phyloP scores from a whole-genome alignment of 192 early-diverging fungal genomes.

The Spizellomyces punctatus region DNA sequence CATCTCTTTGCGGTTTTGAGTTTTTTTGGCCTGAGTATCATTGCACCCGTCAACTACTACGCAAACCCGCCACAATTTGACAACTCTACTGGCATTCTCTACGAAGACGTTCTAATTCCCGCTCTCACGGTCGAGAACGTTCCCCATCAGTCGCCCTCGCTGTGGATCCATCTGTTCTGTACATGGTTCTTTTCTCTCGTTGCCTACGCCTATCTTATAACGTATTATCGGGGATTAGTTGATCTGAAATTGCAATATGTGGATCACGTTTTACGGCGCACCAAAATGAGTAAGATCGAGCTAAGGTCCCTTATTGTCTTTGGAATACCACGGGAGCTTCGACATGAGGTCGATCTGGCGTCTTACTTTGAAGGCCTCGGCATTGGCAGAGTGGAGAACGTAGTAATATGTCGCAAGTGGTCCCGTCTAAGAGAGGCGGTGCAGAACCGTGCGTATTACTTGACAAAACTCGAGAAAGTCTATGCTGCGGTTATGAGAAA shows the following conservation, averaged over 20 bases:
- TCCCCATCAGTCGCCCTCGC: conserved; percentile 36
- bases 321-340: conserved; percentile 53
- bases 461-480: conserved; percentile 47
- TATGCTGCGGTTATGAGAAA: conserved; percentile 34
- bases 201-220: conserved; percentile 47
- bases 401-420: conserved; percentile 60
- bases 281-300: conserved; percentile 54
- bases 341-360: conserved; percentile 55
- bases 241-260: conserved; percentile 48
- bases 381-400: conserved; percentile 56
- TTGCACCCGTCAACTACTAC: conserved; percentile 57
- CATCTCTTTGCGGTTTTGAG: conserved; percentile 44
- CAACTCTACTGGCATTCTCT: conserved; percentile 34
- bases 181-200: conserved; percentile 57
- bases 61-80: conserved; percentile 36
- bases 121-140: conserved; percentile 54
- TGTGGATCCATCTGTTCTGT: conserved; percentile 51
- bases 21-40: conserved; percentile 43
- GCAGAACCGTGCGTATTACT: conserved; percentile 42
- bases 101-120: conserved; percentile 24
- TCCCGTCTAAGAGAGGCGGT: conserved; percentile 50
- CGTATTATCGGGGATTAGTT: conserved; percentile 51
- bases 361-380: conserved; percentile 51
- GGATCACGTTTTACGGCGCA: conserved; percentile 45
- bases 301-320: conserved; percentile 53